Percentiles rank a stretch among this genome's conserved stretches.
These are phyloP conservation scores for Dispira simplex DNA, from an alignment of 192 early-diverging fungal species.

Conservation along the genomic window DNA sequence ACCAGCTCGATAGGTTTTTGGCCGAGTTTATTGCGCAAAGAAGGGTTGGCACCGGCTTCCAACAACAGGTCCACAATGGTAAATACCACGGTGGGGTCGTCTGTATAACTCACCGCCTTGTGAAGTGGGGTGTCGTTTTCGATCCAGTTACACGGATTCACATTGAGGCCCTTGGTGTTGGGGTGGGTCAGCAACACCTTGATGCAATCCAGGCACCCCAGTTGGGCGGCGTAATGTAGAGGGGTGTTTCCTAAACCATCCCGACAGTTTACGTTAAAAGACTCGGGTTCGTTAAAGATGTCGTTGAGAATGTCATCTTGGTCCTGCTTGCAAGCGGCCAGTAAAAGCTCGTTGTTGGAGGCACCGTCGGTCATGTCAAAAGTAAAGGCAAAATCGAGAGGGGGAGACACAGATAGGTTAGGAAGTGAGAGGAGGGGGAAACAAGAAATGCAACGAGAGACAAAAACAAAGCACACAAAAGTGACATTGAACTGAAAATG, in stretches of 20 bases:
- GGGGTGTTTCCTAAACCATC: conserved; percentile 50
- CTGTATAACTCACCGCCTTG: conserved; percentile 37
- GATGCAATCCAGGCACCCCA: conserved; percentile 39
- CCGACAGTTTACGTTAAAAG: conserved; percentile 38
- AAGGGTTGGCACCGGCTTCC: conserved; percentile 33
- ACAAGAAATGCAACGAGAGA: too few relatives aligned
- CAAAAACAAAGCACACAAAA: too few relatives aligned
- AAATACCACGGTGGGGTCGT: conserved; percentile 35
- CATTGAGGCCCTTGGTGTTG: conserved; percentile 28
- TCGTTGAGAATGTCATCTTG: conserved; percentile 45
- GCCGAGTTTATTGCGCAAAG: conserved; percentile 19
- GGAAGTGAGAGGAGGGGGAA: too few relatives aligned
- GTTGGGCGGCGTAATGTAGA: conserved; percentile 47
- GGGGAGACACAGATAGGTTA: too few relatives aligned
- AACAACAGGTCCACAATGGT: conserved; percentile 40
- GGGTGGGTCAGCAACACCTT: conserved; percentile 27
- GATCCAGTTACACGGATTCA: conserved; percentile 35
- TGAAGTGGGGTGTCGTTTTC: conserved; percentile 50
- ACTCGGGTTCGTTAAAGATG: conserved; percentile 28
- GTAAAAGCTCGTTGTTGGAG: conserved; percentile 36
- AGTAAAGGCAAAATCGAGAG: too few relatives aligned
- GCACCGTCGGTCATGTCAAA: too few relatives aligned
- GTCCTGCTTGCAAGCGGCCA: conserved; percentile 55
- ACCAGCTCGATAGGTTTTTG: conserved; percentile 13
- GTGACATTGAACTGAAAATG: too few relatives aligned